Evolutionary conservation across 1,284 basidiomycete species (phyloP), one percentile per base, ranked within the genome.

Genomic region (Gymnopus androsaceus): DNA sequence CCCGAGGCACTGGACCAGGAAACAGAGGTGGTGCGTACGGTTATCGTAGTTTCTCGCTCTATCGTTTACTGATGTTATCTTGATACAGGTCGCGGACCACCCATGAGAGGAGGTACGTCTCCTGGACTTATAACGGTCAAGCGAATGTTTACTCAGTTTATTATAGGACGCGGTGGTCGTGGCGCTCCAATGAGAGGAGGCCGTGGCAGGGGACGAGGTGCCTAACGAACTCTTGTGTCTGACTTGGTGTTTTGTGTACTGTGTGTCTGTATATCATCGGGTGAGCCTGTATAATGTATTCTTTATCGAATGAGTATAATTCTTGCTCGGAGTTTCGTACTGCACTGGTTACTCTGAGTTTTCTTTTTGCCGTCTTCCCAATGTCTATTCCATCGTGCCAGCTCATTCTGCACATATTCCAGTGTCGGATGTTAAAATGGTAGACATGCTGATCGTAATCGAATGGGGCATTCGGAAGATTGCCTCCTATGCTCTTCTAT

Each of bases 1-100:
- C 80, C 45, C 72, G 86, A 47, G 85, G 85, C 19, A 65, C 72
- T 44, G 71, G 73, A 21, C 66, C 44, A 65, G 66, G 70, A 53
- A 67, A 66, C 60, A 68, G 71, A 48, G 67, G 68, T 69, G 56
- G 49, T 52, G 15, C 21, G 57, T 52, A 17, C 11, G 11, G 8
- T 45, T 34, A 14, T 5, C 7, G 36, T 14, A 25, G 11, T 38
- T 21, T 8, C 4, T 21, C 34, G 31, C 65, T 64, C 33, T 27
- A 46, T 34, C 40, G 41, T 31, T 33, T 5, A 49, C 34, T 48
- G 11, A 51, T 55, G 49, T 48, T 38, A n/a, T 37, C 34, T 46
- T 54, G 44, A 30, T 28, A 60, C 63, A 73, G 80, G 78, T 58
- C 79, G 81, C 34, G 79, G 82, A 33, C 59, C 59, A 42, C 67